phyloP scores from a whole-genome alignment of 176 grass and related monocot species.

The Eragrostis curvula region DNA sequence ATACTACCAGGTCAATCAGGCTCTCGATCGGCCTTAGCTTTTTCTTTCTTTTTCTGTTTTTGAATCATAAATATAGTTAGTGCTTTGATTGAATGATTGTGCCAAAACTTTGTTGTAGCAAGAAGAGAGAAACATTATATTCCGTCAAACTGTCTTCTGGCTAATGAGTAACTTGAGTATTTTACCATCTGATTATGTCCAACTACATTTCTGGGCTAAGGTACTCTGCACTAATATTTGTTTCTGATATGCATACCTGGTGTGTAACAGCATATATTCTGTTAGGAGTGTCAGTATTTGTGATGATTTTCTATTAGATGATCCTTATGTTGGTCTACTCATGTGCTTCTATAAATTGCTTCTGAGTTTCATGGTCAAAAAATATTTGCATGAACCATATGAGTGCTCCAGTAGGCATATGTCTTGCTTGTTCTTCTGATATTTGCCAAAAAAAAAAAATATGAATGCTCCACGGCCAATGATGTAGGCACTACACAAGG shows the following conservation, averaged over 20 bases:
- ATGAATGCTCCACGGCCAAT: too few relatives aligned
- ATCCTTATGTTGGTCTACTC: neutral
- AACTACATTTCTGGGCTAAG: neutral
- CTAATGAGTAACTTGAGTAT: neutral
- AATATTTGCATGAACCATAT: too few relatives aligned
- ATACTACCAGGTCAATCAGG: too few relatives aligned
- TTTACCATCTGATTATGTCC: neutral
- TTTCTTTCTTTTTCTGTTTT: neutral
- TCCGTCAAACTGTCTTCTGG: neutral
- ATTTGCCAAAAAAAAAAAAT: too few relatives aligned
- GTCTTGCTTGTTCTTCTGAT: too few relatives aligned
- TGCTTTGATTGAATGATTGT: too few relatives aligned
- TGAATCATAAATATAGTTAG: too few relatives aligned
- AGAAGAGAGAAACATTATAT: neutral
- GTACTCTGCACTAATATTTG: neutral
- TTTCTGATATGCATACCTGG: neutral
- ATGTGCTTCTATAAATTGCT: constrained; percentile 9
- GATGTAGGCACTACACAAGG: too few relatives aligned
- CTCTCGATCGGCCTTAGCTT: too few relatives aligned
- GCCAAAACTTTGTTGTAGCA: too few relatives aligned
- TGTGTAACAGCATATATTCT: neutral
- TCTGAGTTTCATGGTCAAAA: too few relatives aligned
- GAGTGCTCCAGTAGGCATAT: too few relatives aligned
- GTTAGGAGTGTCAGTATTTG: neutral
- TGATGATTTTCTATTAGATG: neutral